Evolutionary conservation across 1,139 yeast species (phyloP).

Genomic region (Saccharomycopsis hybrid): DNA sequence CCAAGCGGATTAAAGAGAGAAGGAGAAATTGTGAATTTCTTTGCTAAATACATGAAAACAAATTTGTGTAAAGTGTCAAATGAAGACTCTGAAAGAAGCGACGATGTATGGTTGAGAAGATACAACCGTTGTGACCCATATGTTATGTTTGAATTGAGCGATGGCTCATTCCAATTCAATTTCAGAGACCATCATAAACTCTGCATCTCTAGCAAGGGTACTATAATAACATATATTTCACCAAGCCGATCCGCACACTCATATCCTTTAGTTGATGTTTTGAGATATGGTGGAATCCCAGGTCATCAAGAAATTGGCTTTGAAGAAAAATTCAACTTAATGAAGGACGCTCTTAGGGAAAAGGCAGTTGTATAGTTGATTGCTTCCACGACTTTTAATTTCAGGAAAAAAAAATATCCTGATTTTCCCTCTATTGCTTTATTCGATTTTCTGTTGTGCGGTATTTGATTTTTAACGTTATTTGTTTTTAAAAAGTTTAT

Average conservation of each 20-base stretch:
- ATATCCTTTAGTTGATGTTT: slow-evolving; percentile 52
- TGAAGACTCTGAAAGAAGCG: slow-evolving; percentile 36
- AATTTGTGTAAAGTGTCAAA: slow-evolving; percentile 72
- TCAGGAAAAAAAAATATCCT: background rate
- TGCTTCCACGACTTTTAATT: background rate
- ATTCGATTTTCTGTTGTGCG: no score
- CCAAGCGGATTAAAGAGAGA: slow-evolving; percentile 63
- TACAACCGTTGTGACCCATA: slow-evolving; percentile 72
- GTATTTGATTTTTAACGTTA: no score
- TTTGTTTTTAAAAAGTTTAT: no score
- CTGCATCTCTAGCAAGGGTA: slow-evolving; percentile 70
- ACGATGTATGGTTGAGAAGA: slow-evolving; percentile 70
- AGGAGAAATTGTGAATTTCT: slow-evolving; percentile 76
- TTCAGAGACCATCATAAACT: slow-evolving; percentile 92
- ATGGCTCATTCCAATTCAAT: slow-evolving; percentile 89
- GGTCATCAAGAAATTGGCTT: slow-evolving; percentile 50
- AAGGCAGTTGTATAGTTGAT: slow-evolving; percentile 21
- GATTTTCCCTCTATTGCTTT: no score
- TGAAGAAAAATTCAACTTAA: slow-evolving; percentile 34
- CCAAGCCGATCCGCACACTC: slow-evolving; percentile 71
- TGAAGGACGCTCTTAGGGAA: slow-evolving; percentile 28
- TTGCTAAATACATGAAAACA: slow-evolving; percentile 77
- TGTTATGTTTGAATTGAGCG: slow-evolving; percentile 90
- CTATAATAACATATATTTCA: slow-evolving; percentile 73
- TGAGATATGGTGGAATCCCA: slow-evolving; percentile 60